Evolutionary conservation across 1,139 yeast species (phyloP), one percentile per base, ranked within the genome.

Genomic region (Zhuliangozyma parablackwelliae): DNA sequence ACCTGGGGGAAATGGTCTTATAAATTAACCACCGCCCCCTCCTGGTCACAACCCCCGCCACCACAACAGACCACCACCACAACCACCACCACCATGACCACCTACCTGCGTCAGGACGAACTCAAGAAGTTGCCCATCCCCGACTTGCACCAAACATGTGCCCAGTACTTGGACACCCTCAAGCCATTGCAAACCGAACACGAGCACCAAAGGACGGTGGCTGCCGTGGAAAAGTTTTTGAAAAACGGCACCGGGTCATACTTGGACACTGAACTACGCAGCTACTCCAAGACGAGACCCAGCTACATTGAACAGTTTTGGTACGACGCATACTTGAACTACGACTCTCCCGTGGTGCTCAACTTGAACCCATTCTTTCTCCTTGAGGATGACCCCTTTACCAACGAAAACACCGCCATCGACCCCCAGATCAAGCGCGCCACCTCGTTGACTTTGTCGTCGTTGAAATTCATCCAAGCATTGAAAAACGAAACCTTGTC

Each of bases 271-370:
- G 80, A 79, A 50, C 70, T 87, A 33, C 63, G 79, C 33, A 75
- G 75, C 37, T 86, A 84, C 50, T 71, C 87, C 9, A 68, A 75
- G 40, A 61, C 76, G 13, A 68, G 89, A 48, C 78, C 85, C 37
- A 82, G 94, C 8, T 88, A 83, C 59, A 88, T 88, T 45, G 96
- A 88, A 59, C 95, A 88, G 57, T 88, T 88, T 57, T 88, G 96
- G 96, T 87, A 80, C 57, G 96, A 88, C 55, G 79, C 95, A 3
- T 88, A 88, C 58, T 69, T 88, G 46, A 82, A 81, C 57, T 85
- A 85, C 56, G 96, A 88, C 59, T 83, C 88, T 21, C 95, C 90
- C 0, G 95, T 88, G 34, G 96, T 88, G 24, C 70, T 88, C 43
- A 88, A 88, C 58, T 72, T 88, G 49, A 88, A 88, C 53, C 96